A percentile compares a stretch with the other conserved stretches of the same genome.
Evolutionary conservation across 129 eudicot species (phyloP).

Genomic region (Apium graveolens): DNA sequence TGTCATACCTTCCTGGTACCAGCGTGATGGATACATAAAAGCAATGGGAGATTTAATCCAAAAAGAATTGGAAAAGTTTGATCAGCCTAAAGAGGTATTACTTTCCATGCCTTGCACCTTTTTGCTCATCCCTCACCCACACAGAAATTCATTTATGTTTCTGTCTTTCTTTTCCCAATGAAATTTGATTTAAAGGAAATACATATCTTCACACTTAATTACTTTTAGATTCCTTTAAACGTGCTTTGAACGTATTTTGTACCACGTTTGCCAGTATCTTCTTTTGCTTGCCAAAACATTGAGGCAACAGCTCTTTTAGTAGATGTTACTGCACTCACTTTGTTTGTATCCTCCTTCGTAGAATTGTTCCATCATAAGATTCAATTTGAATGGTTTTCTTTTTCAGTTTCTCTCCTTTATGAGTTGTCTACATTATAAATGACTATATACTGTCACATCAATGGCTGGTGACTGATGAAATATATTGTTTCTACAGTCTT

Average conservation of each 20-base stretch:
- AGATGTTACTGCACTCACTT: background rate
- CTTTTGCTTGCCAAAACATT: background rate
- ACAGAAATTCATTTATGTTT: background rate
- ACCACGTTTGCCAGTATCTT: background rate
- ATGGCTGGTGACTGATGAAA: background rate
- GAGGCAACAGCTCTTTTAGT: background rate
- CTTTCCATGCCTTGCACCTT: background rate
- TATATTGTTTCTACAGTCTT: background rate
- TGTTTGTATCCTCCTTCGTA: background rate
- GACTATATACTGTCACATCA: background rate
- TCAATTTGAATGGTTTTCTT: background rate
- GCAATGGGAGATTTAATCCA: constrained; percentile 89
- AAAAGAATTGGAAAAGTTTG: constrained; percentile 60
- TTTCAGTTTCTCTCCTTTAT: background rate
- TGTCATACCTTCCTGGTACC: constrained; percentile 98
- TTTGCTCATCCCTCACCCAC: background rate
- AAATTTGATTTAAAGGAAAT: background rate
- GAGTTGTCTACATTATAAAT: background rate
- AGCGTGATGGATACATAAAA: constrained; percentile 90
- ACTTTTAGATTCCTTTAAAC: background rate
- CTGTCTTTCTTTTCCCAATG: background rate
- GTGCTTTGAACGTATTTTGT: background rate
- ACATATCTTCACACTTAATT: background rate
- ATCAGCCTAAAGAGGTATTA: constrained; percentile 55
- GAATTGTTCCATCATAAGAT: background rate